These are phyloP conservation scores for Sphaerostilbella broomeana DNA, from an alignment of 2,329 filamentous ascomycete genomes.

Conservation along the genomic window DNA sequence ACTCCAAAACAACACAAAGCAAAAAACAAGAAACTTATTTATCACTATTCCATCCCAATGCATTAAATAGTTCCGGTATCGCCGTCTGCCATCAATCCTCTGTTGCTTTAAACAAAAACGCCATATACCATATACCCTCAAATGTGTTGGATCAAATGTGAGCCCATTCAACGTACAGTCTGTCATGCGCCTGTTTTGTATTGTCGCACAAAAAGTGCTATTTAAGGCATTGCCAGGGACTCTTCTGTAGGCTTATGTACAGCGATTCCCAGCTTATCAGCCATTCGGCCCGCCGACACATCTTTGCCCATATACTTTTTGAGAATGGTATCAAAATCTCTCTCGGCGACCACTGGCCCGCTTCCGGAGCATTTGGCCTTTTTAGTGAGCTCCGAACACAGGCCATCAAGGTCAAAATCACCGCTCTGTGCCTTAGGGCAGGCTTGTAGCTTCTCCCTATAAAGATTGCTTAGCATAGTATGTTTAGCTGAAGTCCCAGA, in stretches of 20 bases:
- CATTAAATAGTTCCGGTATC: conserved; percentile 3
- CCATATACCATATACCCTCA: conserved; percentile 8
- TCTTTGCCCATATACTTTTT: conserved; percentile 53
- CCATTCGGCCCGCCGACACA: conserved; percentile 27
- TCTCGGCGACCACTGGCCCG: conserved; percentile 82
- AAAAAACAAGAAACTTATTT: not conserved
- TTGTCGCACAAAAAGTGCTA: not conserved
- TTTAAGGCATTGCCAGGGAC: conserved; percentile 12
- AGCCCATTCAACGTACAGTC: conserved; percentile 12
- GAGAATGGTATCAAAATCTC: conserved; percentile 78
- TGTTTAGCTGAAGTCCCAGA: not conserved
- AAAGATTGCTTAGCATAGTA: conserved; percentile 34
- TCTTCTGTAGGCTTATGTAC: conserved; percentile 21
- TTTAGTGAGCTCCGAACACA: conserved; percentile 87
- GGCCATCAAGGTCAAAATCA: conserved; percentile 86
- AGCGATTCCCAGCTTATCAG: conserved; percentile 56
- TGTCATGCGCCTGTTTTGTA: conserved; percentile 6
- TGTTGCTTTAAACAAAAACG: conserved; percentile 10
- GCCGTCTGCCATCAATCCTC: conserved; percentile 6
- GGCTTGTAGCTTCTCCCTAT: conserved; percentile 81
- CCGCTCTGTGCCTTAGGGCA: conserved; percentile 84
- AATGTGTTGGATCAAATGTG: too few relatives aligned
- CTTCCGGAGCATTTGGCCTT: conserved; percentile 93
- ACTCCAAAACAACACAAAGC: too few relatives aligned
- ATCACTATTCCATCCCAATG: conserved; percentile 8